Evolutionary conservation across 1,284 basidiomycete genomes (phyloP).

Genomic region (Sporisorium sorghi): DNA sequence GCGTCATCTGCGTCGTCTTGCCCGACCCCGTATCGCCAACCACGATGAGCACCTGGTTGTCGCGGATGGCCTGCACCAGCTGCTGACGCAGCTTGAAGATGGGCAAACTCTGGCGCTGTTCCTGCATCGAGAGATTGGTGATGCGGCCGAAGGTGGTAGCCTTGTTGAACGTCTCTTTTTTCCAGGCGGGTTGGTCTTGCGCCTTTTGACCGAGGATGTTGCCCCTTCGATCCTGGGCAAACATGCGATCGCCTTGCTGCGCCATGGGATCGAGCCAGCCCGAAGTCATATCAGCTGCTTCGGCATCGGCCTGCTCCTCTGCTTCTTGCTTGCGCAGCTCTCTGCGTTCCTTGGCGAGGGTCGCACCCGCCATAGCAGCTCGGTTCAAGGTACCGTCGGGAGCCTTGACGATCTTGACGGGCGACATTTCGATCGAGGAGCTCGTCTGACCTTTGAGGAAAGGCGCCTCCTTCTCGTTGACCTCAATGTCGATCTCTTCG

Average conservation of each 20-base stretch:
- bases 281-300: constrained; percentile 89
- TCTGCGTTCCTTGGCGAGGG: constrained; percentile 91
- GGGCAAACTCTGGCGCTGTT: constrained; percentile 89
- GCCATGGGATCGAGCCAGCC: constrained; percentile 99
- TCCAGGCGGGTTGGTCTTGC: constrained; percentile 88
- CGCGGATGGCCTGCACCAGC: constrained; percentile 87
- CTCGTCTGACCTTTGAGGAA: constrained; percentile 97
- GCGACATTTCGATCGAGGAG: constrained; percentile 91
- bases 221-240: constrained; percentile 92
- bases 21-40: constrained; percentile 95
- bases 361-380: constrained; percentile 91
- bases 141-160: constrained; percentile 96
- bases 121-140: constrained; percentile 88
- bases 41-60: constrained; percentile 94
- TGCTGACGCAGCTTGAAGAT: constrained; percentile 96
- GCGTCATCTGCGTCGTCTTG: constrained; percentile 89
- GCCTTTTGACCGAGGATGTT: constrained; percentile 84
- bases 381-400: constrained; percentile 79
- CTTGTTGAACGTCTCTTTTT: constrained; percentile 92
- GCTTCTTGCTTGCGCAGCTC: constrained; percentile 93
- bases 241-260: constrained; percentile 83
- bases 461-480: constrained; percentile 94
- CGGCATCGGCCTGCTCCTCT: constrained; percentile 92
- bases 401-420: constrained; percentile 88
- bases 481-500: constrained; percentile 91